Evolutionary conservation across 2,329 filamentous ascomycete genomes (phyloP).

Genomic region (Talaromyces sp.): DNA sequence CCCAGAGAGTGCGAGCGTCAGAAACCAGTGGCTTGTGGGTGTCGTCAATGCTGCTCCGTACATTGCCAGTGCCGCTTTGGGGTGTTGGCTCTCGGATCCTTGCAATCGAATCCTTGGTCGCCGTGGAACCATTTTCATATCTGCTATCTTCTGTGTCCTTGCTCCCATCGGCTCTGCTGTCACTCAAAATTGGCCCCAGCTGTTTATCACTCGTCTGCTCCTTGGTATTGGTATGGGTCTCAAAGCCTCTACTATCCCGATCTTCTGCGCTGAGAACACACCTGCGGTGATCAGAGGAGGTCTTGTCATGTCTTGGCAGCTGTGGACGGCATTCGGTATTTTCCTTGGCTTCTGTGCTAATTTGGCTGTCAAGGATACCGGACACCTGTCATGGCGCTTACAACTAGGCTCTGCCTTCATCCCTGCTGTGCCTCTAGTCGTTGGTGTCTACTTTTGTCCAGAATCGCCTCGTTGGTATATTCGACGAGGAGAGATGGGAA

Average conservation of each 20-base stretch:
- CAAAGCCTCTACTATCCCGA: constrained; percentile 60
- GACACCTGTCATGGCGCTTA: constrained; percentile 64
- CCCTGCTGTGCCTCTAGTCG: constrained; percentile 63
- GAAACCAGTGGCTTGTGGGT: constrained; percentile 64
- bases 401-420: constrained; percentile 68
- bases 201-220: constrained; percentile 60
- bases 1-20: constrained; percentile 39
- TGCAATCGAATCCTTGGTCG: constrained; percentile 62
- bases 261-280: constrained; percentile 59
- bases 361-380: constrained; percentile 62
- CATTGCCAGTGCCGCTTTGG: constrained; percentile 55
- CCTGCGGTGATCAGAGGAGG: constrained; percentile 59
- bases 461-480: constrained; percentile 69
- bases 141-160: constrained; percentile 66
- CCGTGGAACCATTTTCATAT: constrained; percentile 66
- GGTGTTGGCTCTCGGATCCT: constrained; percentile 69
- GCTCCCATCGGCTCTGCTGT: constrained; percentile 69
- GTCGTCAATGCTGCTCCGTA: constrained; percentile 65
- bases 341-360: constrained; percentile 69
- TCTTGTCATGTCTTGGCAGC: constrained; percentile 59
- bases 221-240: constrained; percentile 65
- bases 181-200: constrained; percentile 61
- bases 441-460: constrained; percentile 63
- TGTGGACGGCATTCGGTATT: constrained; percentile 64
- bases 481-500: constrained; percentile 64